Percentiles rank a stretch among this genome's conserved stretches.
These are phyloP conservation scores for Diplodia corticola DNA, from an alignment of 2,329 filamentous ascomycete species.

Conservation along the genomic window DNA sequence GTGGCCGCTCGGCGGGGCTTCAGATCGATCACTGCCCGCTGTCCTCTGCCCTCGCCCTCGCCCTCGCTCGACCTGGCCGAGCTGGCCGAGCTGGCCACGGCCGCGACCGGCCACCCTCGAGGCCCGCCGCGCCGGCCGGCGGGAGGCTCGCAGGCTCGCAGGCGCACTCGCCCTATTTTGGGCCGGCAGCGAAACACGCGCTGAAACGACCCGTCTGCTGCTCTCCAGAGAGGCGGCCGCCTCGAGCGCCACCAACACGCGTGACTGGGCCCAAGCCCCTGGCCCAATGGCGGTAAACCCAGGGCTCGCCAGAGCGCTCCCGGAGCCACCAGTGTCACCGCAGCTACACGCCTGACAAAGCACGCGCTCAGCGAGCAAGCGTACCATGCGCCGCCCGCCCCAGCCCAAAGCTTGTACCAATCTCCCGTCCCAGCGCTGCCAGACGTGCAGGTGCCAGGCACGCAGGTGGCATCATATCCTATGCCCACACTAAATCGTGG, in stretches of 20 bases:
- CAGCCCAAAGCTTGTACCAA: conserved; percentile 23
- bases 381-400: conserved; percentile 7
- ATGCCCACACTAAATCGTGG: conserved; percentile 37
- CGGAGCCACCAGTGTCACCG: conserved; percentile 21
- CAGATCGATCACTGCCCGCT: conserved; percentile 20
- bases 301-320: conserved; percentile 21
- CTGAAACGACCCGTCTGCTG: conserved; percentile 22
- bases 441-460: conserved; percentile 20
- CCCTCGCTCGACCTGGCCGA: too few relatives aligned
- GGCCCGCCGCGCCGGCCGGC: background rate
- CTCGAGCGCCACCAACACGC: conserved; percentile 24
- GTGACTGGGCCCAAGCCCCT: conserved; percentile 14
- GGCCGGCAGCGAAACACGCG: conserved; percentile 23
- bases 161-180: conserved; percentile 20
- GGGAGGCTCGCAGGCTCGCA: background rate
- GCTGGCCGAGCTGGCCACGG: too few relatives aligned
- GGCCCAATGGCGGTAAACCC: conserved; percentile 22
- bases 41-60: too few relatives aligned
- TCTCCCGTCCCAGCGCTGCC: conserved; percentile 19
- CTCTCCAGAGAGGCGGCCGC: conserved; percentile 17
- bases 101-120: background rate
- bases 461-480: conserved; percentile 22
- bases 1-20: background rate
- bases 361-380: conserved; percentile 14
- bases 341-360: conserved; percentile 15